Evolutionary conservation across 805 yeast species (phyloP).

Genomic region (Blastobotrys peoriensis): DNA sequence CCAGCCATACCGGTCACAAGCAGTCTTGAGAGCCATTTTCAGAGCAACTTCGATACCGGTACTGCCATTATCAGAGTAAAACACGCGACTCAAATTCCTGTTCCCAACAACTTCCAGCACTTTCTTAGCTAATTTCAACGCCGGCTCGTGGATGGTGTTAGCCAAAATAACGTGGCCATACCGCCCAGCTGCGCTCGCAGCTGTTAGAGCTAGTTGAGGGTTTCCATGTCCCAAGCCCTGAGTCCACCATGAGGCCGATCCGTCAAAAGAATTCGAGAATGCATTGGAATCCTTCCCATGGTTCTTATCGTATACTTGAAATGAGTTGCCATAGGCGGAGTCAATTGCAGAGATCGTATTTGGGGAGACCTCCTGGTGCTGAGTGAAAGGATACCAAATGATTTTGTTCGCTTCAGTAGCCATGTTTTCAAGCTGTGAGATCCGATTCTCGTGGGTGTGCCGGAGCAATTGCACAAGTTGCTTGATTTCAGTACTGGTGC

Average conservation of each 20-base stretch:
- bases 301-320: constrained; percentile 8
- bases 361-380: constrained; percentile 16
- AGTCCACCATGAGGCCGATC: constrained; percentile 28
- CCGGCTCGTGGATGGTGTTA: constrained; percentile 23
- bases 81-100: constrained; percentile 17
- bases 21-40: constrained; percentile 24
- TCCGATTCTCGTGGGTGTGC: constrained; percentile 7
- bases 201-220: constrained; percentile 19
- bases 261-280: constrained; percentile 18
- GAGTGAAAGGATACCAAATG: constrained; percentile 26
- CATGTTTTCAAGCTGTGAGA: constrained; percentile 10
- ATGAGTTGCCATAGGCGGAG: constrained; percentile 23
- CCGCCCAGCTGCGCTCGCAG: constrained; percentile 25
- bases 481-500: constrained; percentile 1
- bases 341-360: constrained; percentile 21
- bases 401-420: constrained; percentile 12
- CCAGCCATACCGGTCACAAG: constrained; percentile 17
- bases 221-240: constrained; percentile 25
- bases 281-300: neutral
- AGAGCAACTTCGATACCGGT: constrained; percentile 26
- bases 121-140: constrained; percentile 18
- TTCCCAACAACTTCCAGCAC: constrained; percentile 15
- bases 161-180: constrained; percentile 26
- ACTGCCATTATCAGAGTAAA: constrained; percentile 26
- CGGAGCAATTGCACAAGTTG: constrained; percentile 8